Percentiles rank a stretch among this genome's conserved stretches.
phyloP scores from a whole-genome alignment of 805 yeast species.

The Isabelozyma heimii region DNA sequence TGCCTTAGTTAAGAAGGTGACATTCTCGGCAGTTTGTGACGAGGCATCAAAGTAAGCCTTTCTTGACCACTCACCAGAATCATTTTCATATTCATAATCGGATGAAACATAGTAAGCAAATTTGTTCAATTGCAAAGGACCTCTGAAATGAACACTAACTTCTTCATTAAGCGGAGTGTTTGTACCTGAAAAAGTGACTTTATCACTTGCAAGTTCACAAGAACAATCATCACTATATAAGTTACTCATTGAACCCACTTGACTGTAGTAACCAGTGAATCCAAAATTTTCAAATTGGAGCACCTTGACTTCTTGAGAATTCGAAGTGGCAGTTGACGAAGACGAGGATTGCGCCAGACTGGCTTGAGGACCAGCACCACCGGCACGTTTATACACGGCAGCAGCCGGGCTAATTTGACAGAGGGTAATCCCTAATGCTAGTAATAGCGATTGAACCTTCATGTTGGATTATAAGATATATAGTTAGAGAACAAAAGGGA shows the following conservation, averaged over 20 bases:
- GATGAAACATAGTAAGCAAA: constrained; percentile 61
- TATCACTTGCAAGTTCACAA: constrained; percentile 38
- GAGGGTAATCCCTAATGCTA: background rate
- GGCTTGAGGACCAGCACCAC: background rate
- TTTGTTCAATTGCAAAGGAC: constrained; percentile 59
- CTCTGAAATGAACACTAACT: constrained; percentile 75
- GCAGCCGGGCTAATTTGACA: background rate
- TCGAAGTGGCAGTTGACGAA: background rate
- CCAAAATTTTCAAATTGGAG: constrained; percentile 57
- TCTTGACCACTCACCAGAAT: constrained; percentile 54
- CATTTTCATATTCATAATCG: constrained; percentile 31
- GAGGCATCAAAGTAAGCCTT: constrained; percentile 56
- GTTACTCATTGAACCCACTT: constrained; percentile 44
- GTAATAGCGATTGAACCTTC: background rate
- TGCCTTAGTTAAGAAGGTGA: constrained; percentile 64
- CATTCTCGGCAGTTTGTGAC: constrained; percentile 52
- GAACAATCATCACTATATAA: constrained; percentile 44
- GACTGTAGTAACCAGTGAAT: constrained; percentile 48
- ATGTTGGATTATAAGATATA: background rate
- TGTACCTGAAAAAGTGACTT: constrained; percentile 49
- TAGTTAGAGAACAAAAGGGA: background rate
- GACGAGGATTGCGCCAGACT: background rate
- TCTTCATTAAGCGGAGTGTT: constrained; percentile 68
- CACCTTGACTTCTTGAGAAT: constrained; percentile 3
- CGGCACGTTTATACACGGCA: background rate